Percentiles rank a stretch among this genome's conserved stretches.
Evolutionary conservation across 2,329 filamentous ascomycete species (phyloP).

Genomic region (Fusarium sp.): DNA sequence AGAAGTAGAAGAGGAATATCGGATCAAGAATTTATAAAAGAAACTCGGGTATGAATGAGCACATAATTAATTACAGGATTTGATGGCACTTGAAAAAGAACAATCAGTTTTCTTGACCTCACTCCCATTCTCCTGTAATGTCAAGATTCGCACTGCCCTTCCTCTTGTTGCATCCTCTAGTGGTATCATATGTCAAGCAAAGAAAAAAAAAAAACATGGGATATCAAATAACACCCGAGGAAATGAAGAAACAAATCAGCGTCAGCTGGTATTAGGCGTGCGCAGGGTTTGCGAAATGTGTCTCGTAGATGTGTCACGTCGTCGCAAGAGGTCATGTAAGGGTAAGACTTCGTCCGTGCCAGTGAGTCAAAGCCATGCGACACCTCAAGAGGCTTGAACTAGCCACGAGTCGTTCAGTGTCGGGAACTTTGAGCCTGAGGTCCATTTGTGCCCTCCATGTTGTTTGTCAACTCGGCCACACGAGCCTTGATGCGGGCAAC

Average conservation of each 20-base stretch:
- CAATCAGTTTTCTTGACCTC: conserved; percentile 22
- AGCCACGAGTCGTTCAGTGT: conserved; percentile 25
- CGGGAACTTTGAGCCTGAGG: conserved; percentile 49
- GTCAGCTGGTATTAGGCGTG: conserved; percentile 46
- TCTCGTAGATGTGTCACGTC: conserved; percentile 40
- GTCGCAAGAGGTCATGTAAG: conserved; percentile 31
- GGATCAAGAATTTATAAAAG: background rate
- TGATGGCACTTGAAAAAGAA: conserved; percentile 16
- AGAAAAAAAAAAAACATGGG: conserved; percentile 27
- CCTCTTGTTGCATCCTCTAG: conserved; percentile 47
- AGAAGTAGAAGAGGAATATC: background rate
- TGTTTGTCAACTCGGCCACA: conserved; percentile 91
- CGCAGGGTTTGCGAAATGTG: conserved; percentile 39
- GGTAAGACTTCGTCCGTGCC: conserved; percentile 20
- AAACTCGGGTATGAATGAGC: conserved; percentile 16
- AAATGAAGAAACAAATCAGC: conserved; percentile 44
- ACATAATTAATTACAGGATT: conserved; percentile 41
- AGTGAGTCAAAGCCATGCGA: conserved; percentile 23
- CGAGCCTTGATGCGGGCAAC: conserved; percentile 98
- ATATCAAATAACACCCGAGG: conserved; percentile 33
- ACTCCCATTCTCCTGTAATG: conserved; percentile 26
- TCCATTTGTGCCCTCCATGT: conserved; percentile 71
- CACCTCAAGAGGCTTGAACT: background rate
- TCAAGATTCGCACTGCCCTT: conserved; percentile 41
- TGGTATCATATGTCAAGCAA: conserved; percentile 49